Evolutionary conservation across 257 asterid genomes (phyloP), one percentile per base, ranked within the genome.

Genomic region (Solanum habrochaites): DNA sequence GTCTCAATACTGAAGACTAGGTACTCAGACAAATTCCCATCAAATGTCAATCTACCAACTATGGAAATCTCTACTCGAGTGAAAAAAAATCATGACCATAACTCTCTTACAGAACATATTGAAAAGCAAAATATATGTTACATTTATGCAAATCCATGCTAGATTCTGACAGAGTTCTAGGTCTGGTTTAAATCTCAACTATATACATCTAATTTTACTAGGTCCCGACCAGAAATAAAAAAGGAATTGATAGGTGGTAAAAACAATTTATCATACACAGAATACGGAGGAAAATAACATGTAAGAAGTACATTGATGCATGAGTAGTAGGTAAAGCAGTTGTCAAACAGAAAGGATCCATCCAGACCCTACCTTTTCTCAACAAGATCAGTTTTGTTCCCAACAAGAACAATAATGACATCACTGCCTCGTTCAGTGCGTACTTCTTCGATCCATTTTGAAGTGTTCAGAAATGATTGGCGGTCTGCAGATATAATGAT

Each of bases 361-460:
- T 72, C 56, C 29, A 40, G 56, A 25, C 35, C 92, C 85, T 66
- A 87, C 89, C 89, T 87, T 83, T 87, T 87, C 12, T 87, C 89
- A 25, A 87, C 84, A 71, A 87, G 84, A 83, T 87, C 89, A 67
- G 89, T 87, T 87, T 87, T 87, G 49, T 87, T 87, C 60, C 89
- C 89, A 45, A 87, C 89, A 82, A 87, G 89, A 73, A 83, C 89
- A 83, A 83, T 87, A 64, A 87, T 83, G 67, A 87, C 87, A 71
- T 87, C 89, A 83, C 89, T 83, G 74, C 89, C 89, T 25, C 89
- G 86, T 64, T 87, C 89, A 66, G 89, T 87, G 27, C 89, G 82
- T 43, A 87, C 88, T 67, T 86, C 88, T 29, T 86, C 86, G 16
- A 86, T 64, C 88, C 88, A 86, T 67, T 86, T 86, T 69, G 86